Conservation (phyloP, 139 green algal genomes). For the Tetraselmis striata region DNA sequence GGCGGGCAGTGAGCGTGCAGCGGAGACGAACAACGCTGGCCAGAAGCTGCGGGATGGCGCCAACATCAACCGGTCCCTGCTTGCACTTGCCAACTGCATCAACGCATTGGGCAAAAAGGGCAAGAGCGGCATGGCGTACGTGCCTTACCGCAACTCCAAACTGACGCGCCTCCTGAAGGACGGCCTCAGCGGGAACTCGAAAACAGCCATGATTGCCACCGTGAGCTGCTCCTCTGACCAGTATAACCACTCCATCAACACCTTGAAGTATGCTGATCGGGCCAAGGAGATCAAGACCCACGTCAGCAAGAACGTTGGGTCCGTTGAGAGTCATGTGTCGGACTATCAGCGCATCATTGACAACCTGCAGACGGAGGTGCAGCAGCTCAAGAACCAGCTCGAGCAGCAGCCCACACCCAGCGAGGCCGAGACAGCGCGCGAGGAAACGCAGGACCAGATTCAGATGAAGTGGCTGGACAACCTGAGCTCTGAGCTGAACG, state of each 20-base stretch:
- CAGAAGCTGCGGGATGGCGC: constrained; percentile 69
- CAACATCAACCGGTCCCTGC: constrained; percentile 75
- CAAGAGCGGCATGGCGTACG: constrained; percentile 40
- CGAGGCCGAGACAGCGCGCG: background rate
- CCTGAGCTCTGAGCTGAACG: constrained; percentile 40
- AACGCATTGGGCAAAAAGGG: constrained; percentile 55
- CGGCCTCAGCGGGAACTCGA: constrained; percentile 70
- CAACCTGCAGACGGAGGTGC: constrained; percentile 43
- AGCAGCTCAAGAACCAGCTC: constrained; percentile 17
- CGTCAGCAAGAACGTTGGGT: constrained; percentile 66
- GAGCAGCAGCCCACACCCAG: background rate
- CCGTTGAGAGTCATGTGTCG: constrained; percentile 66
- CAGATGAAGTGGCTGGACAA: constrained; percentile 26
- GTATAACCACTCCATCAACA: constrained; percentile 76
- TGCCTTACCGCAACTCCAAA: constrained; percentile 73
- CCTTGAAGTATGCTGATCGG: constrained; percentile 49
- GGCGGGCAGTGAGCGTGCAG: constrained; percentile 48
- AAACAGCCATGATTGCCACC: constrained; percentile 82
- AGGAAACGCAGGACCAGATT: background rate
- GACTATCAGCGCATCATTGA: constrained; percentile 83
- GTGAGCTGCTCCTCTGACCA: constrained; percentile 52
- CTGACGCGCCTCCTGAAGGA: constrained; percentile 66
- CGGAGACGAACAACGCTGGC: constrained; percentile 61
- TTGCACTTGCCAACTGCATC: constrained; percentile 85
- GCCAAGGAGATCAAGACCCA: constrained; percentile 92